Percentiles rank a stretch among this genome's conserved stretches.
Conservation (phyloP, 1,284 basidiomycete species). For the Gymnopus androsaceus region DNA sequence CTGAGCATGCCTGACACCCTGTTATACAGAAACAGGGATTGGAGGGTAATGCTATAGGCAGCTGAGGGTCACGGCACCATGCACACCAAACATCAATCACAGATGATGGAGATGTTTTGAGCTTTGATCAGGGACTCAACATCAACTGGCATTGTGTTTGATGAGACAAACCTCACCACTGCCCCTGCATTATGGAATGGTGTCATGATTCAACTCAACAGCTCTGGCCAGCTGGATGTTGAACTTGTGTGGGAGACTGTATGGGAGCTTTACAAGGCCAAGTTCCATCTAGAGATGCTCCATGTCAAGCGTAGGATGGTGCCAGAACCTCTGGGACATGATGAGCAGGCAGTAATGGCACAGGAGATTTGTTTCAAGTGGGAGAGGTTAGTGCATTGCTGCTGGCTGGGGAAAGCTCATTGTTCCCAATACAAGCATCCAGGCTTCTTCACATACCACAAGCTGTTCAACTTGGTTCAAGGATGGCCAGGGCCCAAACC, state of each 20-base stretch:
- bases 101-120: neutral
- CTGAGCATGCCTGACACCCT: neutral
- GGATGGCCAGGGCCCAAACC: neutral
- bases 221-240: neutral
- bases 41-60: neutral
- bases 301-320: neutral
- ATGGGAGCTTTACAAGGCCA: constrained; percentile 1
- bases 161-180: neutral
- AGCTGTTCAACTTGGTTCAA: neutral
- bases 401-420: neutral
- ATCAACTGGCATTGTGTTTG: neutral
- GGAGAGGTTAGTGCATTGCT: neutral
- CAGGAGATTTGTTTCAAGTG: neutral
- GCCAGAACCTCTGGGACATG: neutral
- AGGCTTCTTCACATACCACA: neutral
- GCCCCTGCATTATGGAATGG: neutral
- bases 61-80: neutral
- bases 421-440: neutral
- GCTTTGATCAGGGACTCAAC: neutral
- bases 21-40: no score
- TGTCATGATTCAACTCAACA: neutral
- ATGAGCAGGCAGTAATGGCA: neutral
- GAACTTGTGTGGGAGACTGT: neutral
- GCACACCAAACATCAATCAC: neutral
- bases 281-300: neutral